phyloP scores from a whole-genome alignment of 1,284 basidiomycete species.

The Microbotryum violaceum region DNA sequence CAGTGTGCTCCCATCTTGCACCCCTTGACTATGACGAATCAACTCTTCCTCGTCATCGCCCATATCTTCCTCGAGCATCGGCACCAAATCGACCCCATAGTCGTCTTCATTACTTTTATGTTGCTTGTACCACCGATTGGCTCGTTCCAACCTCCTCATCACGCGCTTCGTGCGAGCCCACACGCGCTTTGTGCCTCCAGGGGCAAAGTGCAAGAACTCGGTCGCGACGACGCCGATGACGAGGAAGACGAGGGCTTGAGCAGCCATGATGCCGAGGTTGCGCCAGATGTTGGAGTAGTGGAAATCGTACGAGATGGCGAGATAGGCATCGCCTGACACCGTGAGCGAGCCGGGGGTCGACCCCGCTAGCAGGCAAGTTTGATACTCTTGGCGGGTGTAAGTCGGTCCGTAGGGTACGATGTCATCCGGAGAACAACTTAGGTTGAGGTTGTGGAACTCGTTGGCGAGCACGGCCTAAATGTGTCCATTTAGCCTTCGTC shows the following conservation, averaged over 20 bases:
- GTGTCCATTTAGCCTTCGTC: not conserved
- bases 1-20: not conserved
- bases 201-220: constrained; percentile 30
- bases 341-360: constrained; percentile 39
- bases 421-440: constrained; percentile 60
- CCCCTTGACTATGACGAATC: constrained; percentile 20
- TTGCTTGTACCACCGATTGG: constrained; percentile 19
- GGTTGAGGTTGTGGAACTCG: constrained; percentile 40
- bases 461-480: constrained; percentile 30
- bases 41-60: not conserved
- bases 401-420: constrained; percentile 51
- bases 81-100: not conserved
- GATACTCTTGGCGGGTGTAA: constrained; percentile 27
- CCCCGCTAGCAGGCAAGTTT: constrained; percentile 43
- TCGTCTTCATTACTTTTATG: constrained; percentile 25
- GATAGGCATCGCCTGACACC: constrained; percentile 41
- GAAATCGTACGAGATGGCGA: constrained; percentile 41
- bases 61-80: constrained; percentile 3
- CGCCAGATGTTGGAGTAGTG: constrained; percentile 42
- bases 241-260: constrained; percentile 39
- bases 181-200: constrained; percentile 18
- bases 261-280: constrained; percentile 46
- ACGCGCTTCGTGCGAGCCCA: constrained; percentile 36
- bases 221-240: constrained; percentile 33
- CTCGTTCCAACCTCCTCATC: constrained; percentile 11